Percentiles rank a stretch among this genome's conserved stretches.
These are phyloP conservation scores for Alternaria sp. DNA, from an alignment of 2,329 filamentous ascomycete species.

Conservation along the genomic window DNA sequence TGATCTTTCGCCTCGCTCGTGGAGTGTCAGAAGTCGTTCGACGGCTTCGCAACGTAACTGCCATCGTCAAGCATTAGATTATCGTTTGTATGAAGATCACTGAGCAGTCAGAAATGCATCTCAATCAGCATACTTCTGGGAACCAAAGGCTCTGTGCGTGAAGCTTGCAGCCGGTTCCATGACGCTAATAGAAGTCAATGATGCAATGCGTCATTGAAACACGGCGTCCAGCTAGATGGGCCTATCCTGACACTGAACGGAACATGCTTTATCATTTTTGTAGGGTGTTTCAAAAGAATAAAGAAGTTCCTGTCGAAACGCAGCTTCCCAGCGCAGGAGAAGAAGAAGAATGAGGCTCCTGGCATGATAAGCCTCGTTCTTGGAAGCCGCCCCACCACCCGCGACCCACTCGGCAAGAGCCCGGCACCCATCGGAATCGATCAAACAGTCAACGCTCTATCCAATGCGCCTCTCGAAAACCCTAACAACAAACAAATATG, in stretches of 20 bases:
- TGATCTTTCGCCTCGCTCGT: not conserved
- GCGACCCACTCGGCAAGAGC: not conserved
- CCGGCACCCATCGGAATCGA: conserved; percentile 5
- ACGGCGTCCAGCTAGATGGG: not conserved
- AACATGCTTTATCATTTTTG: not conserved
- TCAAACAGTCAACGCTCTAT: not conserved
- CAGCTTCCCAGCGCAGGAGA: not conserved
- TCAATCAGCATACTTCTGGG: not conserved
- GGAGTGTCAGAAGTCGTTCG: not conserved
- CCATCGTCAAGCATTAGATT: not conserved
- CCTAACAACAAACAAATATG: conserved; percentile 13
- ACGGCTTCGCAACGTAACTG: conserved; percentile 2
- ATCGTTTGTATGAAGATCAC: not conserved
- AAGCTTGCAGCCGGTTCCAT: not conserved
- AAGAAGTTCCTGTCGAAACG: not conserved
- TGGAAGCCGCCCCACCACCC: not conserved
- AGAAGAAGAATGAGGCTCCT: not conserved
- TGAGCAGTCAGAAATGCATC: not conserved
- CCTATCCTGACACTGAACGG: not conserved
- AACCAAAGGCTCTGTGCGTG: not conserved
- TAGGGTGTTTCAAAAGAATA: not conserved
- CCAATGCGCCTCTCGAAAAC: not conserved
- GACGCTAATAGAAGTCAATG: not conserved
- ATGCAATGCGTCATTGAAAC: not conserved
- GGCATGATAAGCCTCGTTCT: not conserved